Base-by-base conservation (phyloP, 768 basidiomycete genomes). In the Russula virescens region DNA sequence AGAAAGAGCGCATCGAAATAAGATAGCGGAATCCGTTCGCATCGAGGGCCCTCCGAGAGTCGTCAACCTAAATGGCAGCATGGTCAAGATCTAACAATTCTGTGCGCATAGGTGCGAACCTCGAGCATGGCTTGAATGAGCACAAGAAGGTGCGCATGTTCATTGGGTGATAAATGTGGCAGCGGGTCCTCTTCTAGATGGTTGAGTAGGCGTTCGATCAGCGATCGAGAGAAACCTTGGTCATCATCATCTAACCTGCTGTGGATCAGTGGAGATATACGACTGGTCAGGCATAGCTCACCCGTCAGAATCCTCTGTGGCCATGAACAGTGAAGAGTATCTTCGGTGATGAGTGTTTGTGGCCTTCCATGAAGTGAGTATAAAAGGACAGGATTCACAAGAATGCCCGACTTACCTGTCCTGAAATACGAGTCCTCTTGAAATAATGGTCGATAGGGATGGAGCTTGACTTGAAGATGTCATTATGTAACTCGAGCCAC, bases 1-100 rank as follows among this genome's bases (percentile, higher is more conserved):
- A 89, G 71, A 94, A 95, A 5, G 91, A 90, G 9, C 93, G 84
- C 84, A 98, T 88, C 16, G 93, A 91, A 60, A 94, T 88, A 38
- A 98, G 81, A 75, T 95, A 99, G 49, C 96, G 87, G 50, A 97
- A 78, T 1, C 96, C 97, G 71, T 94, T 95, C 2, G 90, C 77
- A 74, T 99, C 96, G 26, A 98, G 77, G 0, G 95, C 86, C n/a
- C 94, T 84, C 2, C 86, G 83, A 71, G 95, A 93, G 68, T 93
- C 89, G 52, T 98, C 90, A 40, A 92, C 86, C 93, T 97, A 66
- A 31, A 58, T 58, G 65, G 55, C 14, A 18, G 19, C 8, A 6
- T 47, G 47, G 42, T 66, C 40, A 51, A 35, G 21, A 19, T 34
- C 52, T 51, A 26, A 60, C 45, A 57, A 25, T 64, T 45, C 5